These are phyloP conservation scores for Carallia brachiata DNA, from an alignment of 345 rosid species.

Conservation along the genomic window DNA sequence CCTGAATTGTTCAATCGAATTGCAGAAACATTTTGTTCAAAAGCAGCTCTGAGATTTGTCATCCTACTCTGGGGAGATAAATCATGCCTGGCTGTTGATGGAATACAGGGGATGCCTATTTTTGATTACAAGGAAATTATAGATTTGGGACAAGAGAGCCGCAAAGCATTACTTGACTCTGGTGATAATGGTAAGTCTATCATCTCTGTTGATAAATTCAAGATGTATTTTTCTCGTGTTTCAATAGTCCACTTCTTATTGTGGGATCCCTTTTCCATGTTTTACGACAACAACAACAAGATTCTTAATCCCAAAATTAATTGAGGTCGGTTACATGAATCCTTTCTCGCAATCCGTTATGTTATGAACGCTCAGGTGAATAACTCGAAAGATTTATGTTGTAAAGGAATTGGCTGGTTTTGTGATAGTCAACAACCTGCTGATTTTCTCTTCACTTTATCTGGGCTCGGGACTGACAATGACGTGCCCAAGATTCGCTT, in stretches of 20 bases:
- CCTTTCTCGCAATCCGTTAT: no score
- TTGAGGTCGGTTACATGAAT: no score
- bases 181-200: slow-evolving; percentile 51
- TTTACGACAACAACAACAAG: no score
- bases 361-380: no score
- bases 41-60: slow-evolving; percentile 57
- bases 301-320: no score
- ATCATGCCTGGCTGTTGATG: slow-evolving; percentile 38
- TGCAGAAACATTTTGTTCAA: slow-evolving; percentile 49
- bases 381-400: no score
- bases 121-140: slow-evolving; percentile 64
- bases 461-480: no score
- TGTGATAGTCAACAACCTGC: no score
- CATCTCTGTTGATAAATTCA: slow-evolving; percentile 4
- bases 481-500: no score
- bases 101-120: slow-evolving; percentile 43
- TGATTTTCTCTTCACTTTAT: no score
- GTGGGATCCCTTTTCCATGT: background rate
- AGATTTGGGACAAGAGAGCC: slow-evolving; percentile 66
- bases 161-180: slow-evolving; percentile 39
- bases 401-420: no score
- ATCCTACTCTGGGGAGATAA: slow-evolving; percentile 91
- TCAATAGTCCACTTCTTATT: background rate
- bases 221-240: background rate
- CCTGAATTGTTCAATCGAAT: slow-evolving; percentile 83